These are phyloP conservation scores for Pleurotus pulmonarius DNA, from an alignment of 768 basidiomycete species.

Conservation along the genomic window DNA sequence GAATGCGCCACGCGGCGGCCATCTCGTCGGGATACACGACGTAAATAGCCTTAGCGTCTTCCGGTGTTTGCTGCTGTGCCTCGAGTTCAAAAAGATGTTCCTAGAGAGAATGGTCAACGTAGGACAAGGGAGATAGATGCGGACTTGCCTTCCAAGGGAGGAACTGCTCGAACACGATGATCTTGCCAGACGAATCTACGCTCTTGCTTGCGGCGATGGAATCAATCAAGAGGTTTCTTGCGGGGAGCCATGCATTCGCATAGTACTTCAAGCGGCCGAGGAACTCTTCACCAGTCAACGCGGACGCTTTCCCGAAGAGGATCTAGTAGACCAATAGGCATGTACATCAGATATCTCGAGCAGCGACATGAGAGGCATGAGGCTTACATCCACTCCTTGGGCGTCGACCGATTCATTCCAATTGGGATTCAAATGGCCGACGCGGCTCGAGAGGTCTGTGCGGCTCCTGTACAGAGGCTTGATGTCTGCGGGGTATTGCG, in stretches of 20 bases:
- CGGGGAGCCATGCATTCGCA: slow-evolving; percentile 88
- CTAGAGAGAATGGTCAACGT: slow-evolving; percentile 12
- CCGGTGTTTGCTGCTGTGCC: slow-evolving; percentile 41
- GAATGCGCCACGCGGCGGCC: slow-evolving; percentile 79
- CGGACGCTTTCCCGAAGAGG: slow-evolving; percentile 76
- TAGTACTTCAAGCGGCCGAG: slow-evolving; percentile 76
- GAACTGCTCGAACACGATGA: slow-evolving; percentile 78
- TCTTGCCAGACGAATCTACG: slow-evolving; percentile 68
- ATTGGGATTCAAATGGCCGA: slow-evolving; percentile 80
- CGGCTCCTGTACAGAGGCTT: slow-evolving; percentile 68
- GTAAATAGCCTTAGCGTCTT: slow-evolving; percentile 63
- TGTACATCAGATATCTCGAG: background rate
- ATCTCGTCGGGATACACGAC: slow-evolving; percentile 88
- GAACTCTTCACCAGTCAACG: slow-evolving; percentile 84
- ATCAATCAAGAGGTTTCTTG: slow-evolving; percentile 68
- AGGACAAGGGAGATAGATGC: background rate
- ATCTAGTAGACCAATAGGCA: slow-evolving; percentile 33
- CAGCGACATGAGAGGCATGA: background rate
- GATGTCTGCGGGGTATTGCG: slow-evolving; percentile 67
- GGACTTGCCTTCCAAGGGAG: slow-evolving; percentile 80
- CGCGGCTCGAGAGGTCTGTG: slow-evolving; percentile 84
- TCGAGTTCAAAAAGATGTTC: slow-evolving; percentile 93
- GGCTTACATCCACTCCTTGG: slow-evolving; percentile 68
- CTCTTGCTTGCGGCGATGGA: slow-evolving; percentile 55
- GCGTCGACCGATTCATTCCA: slow-evolving; percentile 85